Evolutionary conservation across 305 asterid species (phyloP).

Genomic region (Fraxinus angustifolia): DNA sequence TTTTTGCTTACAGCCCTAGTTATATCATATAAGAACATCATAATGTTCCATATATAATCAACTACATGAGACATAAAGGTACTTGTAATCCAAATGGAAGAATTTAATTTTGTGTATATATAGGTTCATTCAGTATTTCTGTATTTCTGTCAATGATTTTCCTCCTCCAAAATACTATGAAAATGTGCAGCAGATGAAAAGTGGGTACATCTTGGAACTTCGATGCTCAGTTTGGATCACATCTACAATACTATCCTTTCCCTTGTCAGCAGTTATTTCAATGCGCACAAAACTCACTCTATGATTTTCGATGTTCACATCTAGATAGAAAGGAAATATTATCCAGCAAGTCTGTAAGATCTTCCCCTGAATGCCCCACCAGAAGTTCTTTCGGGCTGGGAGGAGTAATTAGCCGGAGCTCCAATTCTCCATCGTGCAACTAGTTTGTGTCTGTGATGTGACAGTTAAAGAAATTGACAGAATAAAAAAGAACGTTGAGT

Average conservation of each 20-base stretch:
- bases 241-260: not conserved
- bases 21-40: not conserved
- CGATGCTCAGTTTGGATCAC: not conserved
- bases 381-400: slow-evolving; percentile 47
- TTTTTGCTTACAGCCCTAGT: too few relatives aligned
- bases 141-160: not conserved
- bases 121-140: not conserved
- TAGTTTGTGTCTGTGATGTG: slow-evolving; percentile 46
- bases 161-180: not conserved
- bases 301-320: not conserved
- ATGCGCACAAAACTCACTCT: not conserved
- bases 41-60: not conserved
- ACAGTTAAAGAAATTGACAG: slow-evolving; percentile 41
- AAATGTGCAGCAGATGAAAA: not conserved
- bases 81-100: not conserved
- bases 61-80: not conserved
- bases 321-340: slow-evolving; percentile 15
- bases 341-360: slow-evolving; percentile 69
- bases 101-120: not conserved
- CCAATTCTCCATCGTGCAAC: slow-evolving; percentile 76
- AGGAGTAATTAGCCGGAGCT: slow-evolving; percentile 35
- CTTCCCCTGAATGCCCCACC: slow-evolving; percentile 72
- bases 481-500: not conserved
- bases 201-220: not conserved
- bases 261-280: not conserved